Conservation (phyloP, 306 rosid species). For the Corylus heterophylla region DNA sequence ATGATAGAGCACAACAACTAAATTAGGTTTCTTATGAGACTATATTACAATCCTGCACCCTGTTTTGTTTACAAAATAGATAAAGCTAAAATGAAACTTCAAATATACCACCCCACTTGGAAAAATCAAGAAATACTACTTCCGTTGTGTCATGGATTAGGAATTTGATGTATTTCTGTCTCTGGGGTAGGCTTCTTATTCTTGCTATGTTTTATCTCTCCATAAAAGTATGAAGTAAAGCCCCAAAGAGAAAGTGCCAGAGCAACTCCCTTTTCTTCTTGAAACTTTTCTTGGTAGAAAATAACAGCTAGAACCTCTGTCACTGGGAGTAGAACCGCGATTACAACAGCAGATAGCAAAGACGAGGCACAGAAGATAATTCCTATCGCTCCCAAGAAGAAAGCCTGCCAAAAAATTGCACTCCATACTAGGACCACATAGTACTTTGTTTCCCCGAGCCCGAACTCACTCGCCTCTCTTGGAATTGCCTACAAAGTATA, state of each 20-base stretch:
- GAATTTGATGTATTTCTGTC: slow-evolving; percentile 10
- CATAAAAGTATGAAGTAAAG: slow-evolving; percentile 66
- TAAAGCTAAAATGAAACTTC: neutral
- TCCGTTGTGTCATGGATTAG: slow-evolving; percentile 15
- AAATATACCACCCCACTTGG: neutral
- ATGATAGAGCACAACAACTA: neutral
- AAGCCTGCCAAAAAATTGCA: slow-evolving; percentile 66
- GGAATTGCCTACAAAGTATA: slow-evolving; percentile 48
- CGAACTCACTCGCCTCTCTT: slow-evolving; percentile 63
- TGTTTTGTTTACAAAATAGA: too few species aligned
- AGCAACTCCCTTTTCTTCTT: slow-evolving; percentile 60
- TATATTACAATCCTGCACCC: too few species aligned
- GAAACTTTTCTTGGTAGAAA: slow-evolving; percentile 58
- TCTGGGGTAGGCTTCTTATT: slow-evolving; percentile 1
- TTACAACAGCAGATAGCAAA: slow-evolving; percentile 56
- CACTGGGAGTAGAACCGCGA: slow-evolving; percentile 56
- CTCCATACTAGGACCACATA: slow-evolving; percentile 52
- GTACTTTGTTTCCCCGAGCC: slow-evolving; percentile 55
- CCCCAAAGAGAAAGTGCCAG: slow-evolving; percentile 71
- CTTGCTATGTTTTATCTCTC: slow-evolving; percentile 50
- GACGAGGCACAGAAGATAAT: slow-evolving; percentile 72
- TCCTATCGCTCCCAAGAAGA: slow-evolving; percentile 79
- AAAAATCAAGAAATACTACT: neutral
- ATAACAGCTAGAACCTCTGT: slow-evolving; percentile 64
- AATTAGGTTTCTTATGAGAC: too few species aligned